Percentiles rank a stretch among this genome's conserved stretches.
Conservation (phyloP, 306 rosid genomes). For the Fragaria nilgerrensis region DNA sequence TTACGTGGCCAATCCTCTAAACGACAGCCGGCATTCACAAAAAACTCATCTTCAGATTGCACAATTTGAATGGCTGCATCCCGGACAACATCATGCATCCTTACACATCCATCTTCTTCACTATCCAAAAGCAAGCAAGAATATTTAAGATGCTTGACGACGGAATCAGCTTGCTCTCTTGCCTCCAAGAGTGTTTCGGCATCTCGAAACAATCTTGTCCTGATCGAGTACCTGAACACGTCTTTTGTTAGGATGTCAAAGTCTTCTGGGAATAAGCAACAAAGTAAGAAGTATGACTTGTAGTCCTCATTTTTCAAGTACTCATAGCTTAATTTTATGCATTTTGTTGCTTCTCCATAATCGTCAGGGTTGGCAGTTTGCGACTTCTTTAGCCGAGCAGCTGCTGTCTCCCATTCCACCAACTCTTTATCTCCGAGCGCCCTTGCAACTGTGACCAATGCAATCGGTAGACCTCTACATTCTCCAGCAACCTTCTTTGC, state of each 20-base stretch:
- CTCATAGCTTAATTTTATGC: neutral
- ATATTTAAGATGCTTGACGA: constrained; percentile 14
- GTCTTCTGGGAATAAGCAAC: neutral
- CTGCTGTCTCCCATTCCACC: neutral
- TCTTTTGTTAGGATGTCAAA: neutral
- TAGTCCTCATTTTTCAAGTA: neutral
- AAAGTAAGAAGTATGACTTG: neutral
- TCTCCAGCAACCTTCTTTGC: neutral
- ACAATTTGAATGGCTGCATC: neutral
- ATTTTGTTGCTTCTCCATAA: neutral
- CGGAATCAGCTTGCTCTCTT: neutral
- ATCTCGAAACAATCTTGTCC: neutral
- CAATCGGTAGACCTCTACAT: neutral
- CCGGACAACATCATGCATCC: neutral
- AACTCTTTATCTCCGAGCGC: neutral
- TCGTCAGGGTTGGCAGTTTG: neutral
- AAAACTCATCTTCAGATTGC: neutral
- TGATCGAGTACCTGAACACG: neutral
- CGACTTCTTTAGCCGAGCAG: neutral
- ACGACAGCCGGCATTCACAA: neutral
- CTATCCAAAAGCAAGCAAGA: neutral
- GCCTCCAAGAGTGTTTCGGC: neutral
- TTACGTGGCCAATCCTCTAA: neutral
- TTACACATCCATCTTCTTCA: neutral
- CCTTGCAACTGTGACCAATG: neutral